Base-by-base conservation (phyloP, 1,284 basidiomycete genomes). In the Tetrapyrgos nigripes region DNA sequence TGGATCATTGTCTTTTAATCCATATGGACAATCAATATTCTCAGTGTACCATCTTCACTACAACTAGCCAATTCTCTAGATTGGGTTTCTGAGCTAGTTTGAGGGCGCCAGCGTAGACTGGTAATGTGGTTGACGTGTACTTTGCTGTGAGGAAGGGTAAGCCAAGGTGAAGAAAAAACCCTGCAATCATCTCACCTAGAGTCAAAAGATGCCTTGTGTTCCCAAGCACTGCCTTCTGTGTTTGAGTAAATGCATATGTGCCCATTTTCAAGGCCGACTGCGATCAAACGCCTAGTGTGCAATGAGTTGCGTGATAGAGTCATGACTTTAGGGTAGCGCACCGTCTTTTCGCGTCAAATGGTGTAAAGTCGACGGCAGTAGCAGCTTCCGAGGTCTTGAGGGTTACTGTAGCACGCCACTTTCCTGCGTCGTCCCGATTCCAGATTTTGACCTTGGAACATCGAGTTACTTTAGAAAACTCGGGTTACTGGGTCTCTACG, bases 11-110 rank as follows among this genome's bases (percentile, higher is more conserved):
- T 58, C 61, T 29, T n/a, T n/a, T 59, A 64, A 64, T 57, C 51
- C 55, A 35, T 61, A 59, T 76, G 79, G 76, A 91, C 80, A 71
- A 75, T 78, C 74, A 85, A 75, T 80, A 92, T 80, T 76, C 83
- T 89, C 78, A 92, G 75, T 79, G 88, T 88, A 79, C 90, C 87
- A 80, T 93, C 91, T 79, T 93, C 91, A 73, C 90, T 89, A 62
- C 81, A 82, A 55, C 80, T 81, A 51, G 80, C 81, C 55, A 83
- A 71, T 64, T 79, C 77, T 61, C 55, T 47, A 14, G 43, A 37
- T 67, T 69, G 53, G 60, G 53, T 43, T 53, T 48, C 40, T 50
- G 53, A 49, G 19, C 27, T 50, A 24, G 17, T 31, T 23, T 47
- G 46, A 13, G 60, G 52, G 40, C 55, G 59, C 91, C 91, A 93